Evolutionary conservation across 371 early-diverging fungal species (phyloP).

Genomic region (Phascolomyces articulosus): DNA sequence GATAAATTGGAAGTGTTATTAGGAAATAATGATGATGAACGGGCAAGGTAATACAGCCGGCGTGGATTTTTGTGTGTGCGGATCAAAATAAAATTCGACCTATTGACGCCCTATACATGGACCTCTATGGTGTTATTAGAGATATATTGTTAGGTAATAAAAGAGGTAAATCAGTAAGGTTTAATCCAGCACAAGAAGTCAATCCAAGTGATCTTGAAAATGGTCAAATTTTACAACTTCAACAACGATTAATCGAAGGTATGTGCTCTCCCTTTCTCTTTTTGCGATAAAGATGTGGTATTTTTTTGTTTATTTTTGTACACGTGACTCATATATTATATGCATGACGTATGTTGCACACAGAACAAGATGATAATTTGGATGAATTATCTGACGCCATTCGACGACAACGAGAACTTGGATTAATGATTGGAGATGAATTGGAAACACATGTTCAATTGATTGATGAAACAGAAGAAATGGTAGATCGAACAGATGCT

Average conservation of each 20-base stretch:
- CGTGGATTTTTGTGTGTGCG: no score
- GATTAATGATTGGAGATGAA: conserved; percentile 77
- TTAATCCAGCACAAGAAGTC: conserved; percentile 37
- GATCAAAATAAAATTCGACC: neutral
- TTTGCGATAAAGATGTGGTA: no score
- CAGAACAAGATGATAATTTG: conserved; percentile 79
- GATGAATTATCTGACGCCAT: conserved; percentile 70
- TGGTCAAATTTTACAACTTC: conserved; percentile 71
- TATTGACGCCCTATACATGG: no score
- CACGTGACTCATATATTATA: neutral
- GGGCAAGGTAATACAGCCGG: conserved; percentile 50
- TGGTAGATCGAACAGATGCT: conserved; percentile 65
- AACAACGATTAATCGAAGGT: conserved; percentile 80
- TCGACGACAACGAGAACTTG: conserved; percentile 76
- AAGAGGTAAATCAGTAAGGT: conserved; percentile 43
- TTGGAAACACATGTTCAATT: conserved; percentile 75
- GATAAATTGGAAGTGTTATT: conserved; percentile 63
- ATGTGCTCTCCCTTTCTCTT: no score
- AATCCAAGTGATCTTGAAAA: conserved; percentile 56
- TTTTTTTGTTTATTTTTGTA: no score
- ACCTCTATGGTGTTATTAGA: conserved; percentile 10
- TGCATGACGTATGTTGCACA: neutral
- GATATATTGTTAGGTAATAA: conserved; percentile 37
- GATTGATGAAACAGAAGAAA: conserved; percentile 72
- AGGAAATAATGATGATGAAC: conserved; percentile 51